Evolutionary conservation across 1,284 basidiomycete genomes (phyloP).

Genomic region (Ganoderma multipileum): DNA sequence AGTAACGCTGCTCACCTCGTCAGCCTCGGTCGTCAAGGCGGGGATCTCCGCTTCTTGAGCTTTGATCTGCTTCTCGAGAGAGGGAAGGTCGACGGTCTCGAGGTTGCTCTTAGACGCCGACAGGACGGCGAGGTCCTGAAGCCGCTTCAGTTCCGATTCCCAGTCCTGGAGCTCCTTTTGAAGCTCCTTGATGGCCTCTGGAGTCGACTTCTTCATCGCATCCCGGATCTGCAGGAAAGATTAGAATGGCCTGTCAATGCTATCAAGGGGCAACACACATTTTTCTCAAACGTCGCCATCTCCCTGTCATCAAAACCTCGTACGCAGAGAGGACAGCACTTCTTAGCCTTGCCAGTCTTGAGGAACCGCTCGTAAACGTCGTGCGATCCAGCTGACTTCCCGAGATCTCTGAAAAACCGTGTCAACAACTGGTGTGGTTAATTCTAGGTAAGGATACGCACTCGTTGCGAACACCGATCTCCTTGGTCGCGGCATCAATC

Average conservation of each 20-base stretch:
- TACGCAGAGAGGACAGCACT: slow-evolving; percentile 81
- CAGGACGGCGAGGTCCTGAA: slow-evolving; percentile 66
- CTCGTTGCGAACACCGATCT: slow-evolving; percentile 64
- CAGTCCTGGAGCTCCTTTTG: slow-evolving; percentile 64
- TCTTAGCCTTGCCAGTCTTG: slow-evolving; percentile 64
- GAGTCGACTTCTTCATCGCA: slow-evolving; percentile 58
- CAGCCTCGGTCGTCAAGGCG: slow-evolving; percentile 55
- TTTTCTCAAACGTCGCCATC: slow-evolving; percentile 67
- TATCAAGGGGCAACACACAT: slow-evolving; percentile 50
- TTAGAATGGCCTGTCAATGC: background rate
- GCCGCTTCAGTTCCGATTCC: slow-evolving; percentile 61
- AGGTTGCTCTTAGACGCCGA: slow-evolving; percentile 62
- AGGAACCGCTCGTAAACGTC: slow-evolving; percentile 73
- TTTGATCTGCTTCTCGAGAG: slow-evolving; percentile 69
- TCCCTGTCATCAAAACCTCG: slow-evolving; percentile 73
- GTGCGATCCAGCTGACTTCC: slow-evolving; percentile 47
- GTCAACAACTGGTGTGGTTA: background rate
- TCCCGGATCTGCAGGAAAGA: slow-evolving; percentile 54
- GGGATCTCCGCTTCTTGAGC: slow-evolving; percentile 62
- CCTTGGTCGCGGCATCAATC: slow-evolving; percentile 59
- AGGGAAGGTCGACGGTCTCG: slow-evolving; percentile 67
- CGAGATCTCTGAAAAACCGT: slow-evolving; percentile 35
- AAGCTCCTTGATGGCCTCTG: slow-evolving; percentile 46
- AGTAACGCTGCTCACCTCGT: slow-evolving; percentile 53
- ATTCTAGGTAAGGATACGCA: slow-evolving; percentile 40